Percentiles rank a stretch among this genome's conserved stretches.
Conservation (phyloP, 2,329 filamentous ascomycete genomes). For the Calonectria multiphialidica region DNA sequence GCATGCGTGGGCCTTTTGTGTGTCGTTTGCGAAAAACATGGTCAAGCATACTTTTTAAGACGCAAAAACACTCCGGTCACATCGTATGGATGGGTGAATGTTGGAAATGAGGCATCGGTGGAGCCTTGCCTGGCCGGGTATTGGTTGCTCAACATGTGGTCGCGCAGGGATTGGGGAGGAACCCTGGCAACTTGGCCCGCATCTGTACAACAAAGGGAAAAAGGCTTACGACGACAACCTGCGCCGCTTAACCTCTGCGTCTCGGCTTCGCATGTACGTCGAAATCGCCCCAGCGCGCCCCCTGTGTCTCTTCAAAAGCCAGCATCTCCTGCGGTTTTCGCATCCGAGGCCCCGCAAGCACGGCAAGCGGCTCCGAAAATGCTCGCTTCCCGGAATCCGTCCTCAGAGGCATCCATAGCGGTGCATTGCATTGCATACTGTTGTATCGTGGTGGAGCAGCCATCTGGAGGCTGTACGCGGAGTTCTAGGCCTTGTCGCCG, state of each 20-base stretch:
- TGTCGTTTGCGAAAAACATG: constrained; percentile 4
- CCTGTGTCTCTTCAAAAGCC: background rate
- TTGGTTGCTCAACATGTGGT: background rate
- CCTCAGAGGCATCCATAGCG: background rate
- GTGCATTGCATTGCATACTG: constrained; percentile 7
- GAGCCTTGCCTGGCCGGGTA: background rate
- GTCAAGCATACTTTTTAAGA: background rate
- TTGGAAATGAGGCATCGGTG: background rate
- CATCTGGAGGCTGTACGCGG: background rate
- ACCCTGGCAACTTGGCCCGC: constrained; percentile 12
- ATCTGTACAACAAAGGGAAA: constrained; percentile 7
- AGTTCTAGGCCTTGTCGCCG: background rate
- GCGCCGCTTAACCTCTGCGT: constrained; percentile 5
- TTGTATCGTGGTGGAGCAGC: background rate
- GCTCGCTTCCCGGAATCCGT: background rate
- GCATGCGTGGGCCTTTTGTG: background rate
- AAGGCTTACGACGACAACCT: constrained; percentile 35
- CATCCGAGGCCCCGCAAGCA: background rate
- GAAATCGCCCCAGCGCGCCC: background rate
- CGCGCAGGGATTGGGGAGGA: background rate
- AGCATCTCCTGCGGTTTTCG: background rate
- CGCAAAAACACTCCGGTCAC: background rate
- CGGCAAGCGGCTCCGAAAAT: background rate
- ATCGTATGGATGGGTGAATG: background rate
- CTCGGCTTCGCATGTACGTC: background rate